phyloP scores from a whole-genome alignment of 495 filamentous ascomycete species.

The Lichenothelia convexa region DNA sequence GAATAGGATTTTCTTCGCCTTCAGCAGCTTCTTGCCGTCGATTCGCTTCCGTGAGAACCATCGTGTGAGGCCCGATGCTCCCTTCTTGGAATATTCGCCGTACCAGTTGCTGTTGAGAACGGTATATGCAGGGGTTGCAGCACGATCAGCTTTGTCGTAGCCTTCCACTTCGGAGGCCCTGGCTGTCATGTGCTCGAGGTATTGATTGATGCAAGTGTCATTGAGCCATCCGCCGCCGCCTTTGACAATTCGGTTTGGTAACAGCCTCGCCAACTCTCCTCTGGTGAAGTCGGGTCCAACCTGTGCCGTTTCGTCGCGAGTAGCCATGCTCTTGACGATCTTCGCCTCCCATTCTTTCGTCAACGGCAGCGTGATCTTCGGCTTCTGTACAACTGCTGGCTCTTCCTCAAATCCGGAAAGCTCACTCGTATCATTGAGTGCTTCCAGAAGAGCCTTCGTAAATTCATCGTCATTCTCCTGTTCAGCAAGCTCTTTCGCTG shows the following conservation, averaged over 20 bases:
- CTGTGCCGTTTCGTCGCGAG: conserved; percentile 14
- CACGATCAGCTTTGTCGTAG: background rate
- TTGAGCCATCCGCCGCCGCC: conserved; percentile 40
- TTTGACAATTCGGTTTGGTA: conserved; percentile 8
- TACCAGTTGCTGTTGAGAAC: conserved; percentile 57
- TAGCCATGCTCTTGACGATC: conserved; percentile 17
- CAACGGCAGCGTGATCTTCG: conserved; percentile 21
- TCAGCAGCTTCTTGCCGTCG: conserved; percentile 28
- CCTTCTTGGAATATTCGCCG: conserved; percentile 33
- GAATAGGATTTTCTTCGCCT: conserved; percentile 38
- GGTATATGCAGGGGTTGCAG: conserved; percentile 37
- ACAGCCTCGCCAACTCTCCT: conserved; percentile 40
- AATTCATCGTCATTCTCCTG: too few relatives aligned
- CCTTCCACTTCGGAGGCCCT: conserved; percentile 16
- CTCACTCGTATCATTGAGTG: background rate
- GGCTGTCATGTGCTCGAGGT: conserved; percentile 39
- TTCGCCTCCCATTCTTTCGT: conserved; percentile 25
- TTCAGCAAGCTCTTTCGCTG: too few relatives aligned
- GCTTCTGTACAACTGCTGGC: background rate
- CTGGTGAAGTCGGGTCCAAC: conserved; percentile 34
- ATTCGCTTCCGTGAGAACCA: conserved; percentile 38
- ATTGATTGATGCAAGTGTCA: conserved; percentile 53
- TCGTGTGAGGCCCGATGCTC: conserved; percentile 28
- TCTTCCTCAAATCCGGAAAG: background rate
- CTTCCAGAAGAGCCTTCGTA: too few relatives aligned